A percentile compares a stretch with the other conserved stretches of the same genome.
phyloP scores from a whole-genome alignment of 2,329 filamentous ascomycete species.

The Coniella vitis region DNA sequence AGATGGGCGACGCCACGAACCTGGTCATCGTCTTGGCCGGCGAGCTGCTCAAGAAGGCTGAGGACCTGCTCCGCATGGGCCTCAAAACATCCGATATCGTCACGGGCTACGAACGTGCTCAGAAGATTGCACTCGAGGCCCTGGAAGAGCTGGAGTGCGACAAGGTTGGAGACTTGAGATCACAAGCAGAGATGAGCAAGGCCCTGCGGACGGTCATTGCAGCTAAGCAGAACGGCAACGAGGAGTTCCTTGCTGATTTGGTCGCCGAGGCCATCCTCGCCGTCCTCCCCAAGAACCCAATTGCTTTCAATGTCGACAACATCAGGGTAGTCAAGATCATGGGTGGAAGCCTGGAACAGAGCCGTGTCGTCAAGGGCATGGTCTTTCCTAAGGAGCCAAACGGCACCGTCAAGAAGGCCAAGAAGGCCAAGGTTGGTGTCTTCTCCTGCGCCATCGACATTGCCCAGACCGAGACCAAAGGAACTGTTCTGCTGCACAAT shows the following conservation, averaged over 20 bases:
- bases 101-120: conserved; percentile 90
- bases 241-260: conserved; percentile 78
- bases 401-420: conserved; percentile 82
- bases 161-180: conserved; percentile 77
- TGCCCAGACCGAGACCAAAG: conserved; percentile 97
- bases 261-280: conserved; percentile 81
- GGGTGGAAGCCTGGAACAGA: conserved; percentile 92
- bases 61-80: conserved; percentile 93
- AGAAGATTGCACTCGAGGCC: conserved; percentile 75
- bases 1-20: conserved; percentile 99
- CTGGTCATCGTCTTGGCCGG: conserved; percentile 93
- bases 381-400: conserved; percentile 96
- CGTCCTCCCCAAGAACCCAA: conserved; percentile 90
- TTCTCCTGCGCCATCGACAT: conserved; percentile 95
- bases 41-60: conserved; percentile 92
- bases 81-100: conserved; percentile 98
- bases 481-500: conserved; percentile 92
- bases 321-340: conserved; percentile 99
- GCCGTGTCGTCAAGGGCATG: conserved; percentile 93
- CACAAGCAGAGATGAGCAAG: conserved; percentile 81
- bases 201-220: conserved; percentile 91
- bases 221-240: conserved; percentile 92
- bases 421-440: conserved; percentile 91
- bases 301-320: conserved; percentile 98
- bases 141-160: conserved; percentile 88